Evolutionary conservation across 768 basidiomycete genomes (phyloP).

Genomic region (Filobasidium wieringae): DNA sequence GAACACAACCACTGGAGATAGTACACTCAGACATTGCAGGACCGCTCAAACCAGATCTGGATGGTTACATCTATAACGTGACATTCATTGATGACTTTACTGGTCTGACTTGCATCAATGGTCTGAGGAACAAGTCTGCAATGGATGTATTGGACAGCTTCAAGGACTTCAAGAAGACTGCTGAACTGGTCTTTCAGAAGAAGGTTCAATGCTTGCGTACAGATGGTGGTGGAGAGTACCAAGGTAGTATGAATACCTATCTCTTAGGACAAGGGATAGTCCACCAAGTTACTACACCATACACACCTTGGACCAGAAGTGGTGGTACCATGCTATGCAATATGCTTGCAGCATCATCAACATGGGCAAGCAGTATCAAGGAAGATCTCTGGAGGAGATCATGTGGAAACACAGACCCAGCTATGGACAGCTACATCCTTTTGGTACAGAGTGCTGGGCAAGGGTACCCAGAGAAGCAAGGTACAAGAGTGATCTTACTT

Average conservation of each 20-base stretch:
- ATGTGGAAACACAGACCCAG: slow-evolving; percentile 2
- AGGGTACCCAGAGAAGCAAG: slow-evolving; percentile 8
- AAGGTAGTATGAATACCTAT: neutral
- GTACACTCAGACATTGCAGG: slow-evolving; percentile 19
- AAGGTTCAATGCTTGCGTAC: slow-evolving; percentile 10
- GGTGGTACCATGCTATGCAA: slow-evolving; percentile 6
- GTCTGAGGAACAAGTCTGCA: neutral
- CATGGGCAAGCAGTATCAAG: neutral
- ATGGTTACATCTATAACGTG: neutral
- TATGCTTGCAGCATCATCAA: slow-evolving; percentile 4
- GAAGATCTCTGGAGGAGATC: neutral
- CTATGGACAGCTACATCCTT: neutral
- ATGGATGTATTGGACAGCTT: neutral
- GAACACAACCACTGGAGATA: slow-evolving; percentile 6
- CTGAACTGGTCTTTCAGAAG: neutral
- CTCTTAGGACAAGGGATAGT: neutral
- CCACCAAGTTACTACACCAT: slow-evolving; percentile 9
- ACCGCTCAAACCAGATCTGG: slow-evolving; percentile 2
- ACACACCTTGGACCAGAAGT: slow-evolving; percentile 10
- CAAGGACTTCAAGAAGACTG: neutral
- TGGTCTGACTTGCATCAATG: neutral
- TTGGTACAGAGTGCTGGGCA: slow-evolving; percentile 9
- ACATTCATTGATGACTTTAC: slow-evolving; percentile 15
- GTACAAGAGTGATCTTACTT: slow-evolving; percentile 9
- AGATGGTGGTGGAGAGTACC: slow-evolving; percentile 16